Percentiles rank a stretch among this genome's conserved stretches.
These are phyloP conservation scores for Carpinus viminea DNA, from an alignment of 306 rosid species.

Conservation along the genomic window DNA sequence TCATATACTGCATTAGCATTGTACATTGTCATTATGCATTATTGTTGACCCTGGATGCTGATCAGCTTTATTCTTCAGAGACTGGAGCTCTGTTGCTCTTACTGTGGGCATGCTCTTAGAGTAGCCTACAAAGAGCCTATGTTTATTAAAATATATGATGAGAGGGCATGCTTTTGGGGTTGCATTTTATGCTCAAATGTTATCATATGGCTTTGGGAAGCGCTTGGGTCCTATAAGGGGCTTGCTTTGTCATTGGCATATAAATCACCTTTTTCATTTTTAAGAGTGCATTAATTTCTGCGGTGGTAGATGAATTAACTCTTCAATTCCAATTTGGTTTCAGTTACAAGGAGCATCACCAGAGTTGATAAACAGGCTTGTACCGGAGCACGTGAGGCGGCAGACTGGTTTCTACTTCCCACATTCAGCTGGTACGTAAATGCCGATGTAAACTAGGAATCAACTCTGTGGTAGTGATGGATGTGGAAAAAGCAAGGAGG, in stretches of 20 bases:
- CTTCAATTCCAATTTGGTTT: conserved; percentile 14
- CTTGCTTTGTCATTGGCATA: background rate
- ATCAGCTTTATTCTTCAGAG: background rate
- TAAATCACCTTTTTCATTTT: background rate
- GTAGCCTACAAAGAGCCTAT: too few species aligned
- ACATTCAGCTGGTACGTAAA: conserved; percentile 56
- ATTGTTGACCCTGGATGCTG: background rate
- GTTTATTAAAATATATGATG: background rate
- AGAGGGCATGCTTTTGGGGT: background rate
- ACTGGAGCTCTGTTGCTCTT: background rate
- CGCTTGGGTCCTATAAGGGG: background rate
- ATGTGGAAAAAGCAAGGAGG: conserved; percentile 42
- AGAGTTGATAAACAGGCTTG: conserved; percentile 72
- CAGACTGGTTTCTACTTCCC: conserved; percentile 53
- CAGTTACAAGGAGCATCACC: conserved; percentile 78
- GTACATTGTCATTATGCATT: background rate
- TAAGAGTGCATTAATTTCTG: background rate
- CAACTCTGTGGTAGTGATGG: conserved; percentile 35
- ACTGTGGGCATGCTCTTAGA: background rate
- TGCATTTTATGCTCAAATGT: background rate
- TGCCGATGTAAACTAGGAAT: conserved; percentile 43
- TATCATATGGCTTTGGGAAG: background rate
- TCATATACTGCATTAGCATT: background rate
- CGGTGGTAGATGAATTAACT: background rate
- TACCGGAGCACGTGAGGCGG: conserved; percentile 86